A percentile compares a stretch with the other conserved stretches of the same genome.
Conservation (phyloP, 1,284 basidiomycete genomes). For the Moesziomyces globuligerus region DNA sequence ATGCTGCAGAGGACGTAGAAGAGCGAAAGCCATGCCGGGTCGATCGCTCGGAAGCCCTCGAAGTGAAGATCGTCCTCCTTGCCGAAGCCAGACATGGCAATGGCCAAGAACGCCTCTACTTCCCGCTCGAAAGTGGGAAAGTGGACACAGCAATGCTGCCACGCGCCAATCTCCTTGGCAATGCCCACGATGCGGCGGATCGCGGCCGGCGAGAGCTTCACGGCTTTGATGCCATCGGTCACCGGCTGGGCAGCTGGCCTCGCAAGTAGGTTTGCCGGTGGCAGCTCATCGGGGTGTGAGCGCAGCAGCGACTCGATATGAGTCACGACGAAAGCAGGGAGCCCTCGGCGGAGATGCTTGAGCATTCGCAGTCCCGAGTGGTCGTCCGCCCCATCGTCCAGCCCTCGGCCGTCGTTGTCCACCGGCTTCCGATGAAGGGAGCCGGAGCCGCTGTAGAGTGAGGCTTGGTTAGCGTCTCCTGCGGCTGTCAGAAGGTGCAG, state of each 20-base stretch:
- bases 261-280: constrained; percentile 35
- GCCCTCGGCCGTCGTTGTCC: background rate
- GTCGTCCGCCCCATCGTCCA: constrained; percentile 7
- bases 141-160: constrained; percentile 54
- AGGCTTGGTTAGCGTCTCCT: background rate
- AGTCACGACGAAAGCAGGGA: constrained; percentile 25
- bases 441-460: background rate
- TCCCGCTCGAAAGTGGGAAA: constrained; percentile 48
- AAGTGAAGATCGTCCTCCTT: constrained; percentile 1
- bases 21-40: constrained; percentile 48
- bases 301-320: constrained; percentile 25
- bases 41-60: constrained; percentile 34
- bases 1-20: constrained; percentile 50
- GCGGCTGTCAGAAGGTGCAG: background rate
- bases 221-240: constrained; percentile 28
- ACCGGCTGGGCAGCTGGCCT: constrained; percentile 20
- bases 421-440: constrained; percentile 1
- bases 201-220: constrained; percentile 10
- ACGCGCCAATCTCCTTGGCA: constrained; percentile 46
- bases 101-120: constrained; percentile 32
- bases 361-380: constrained; percentile 23
- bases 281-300: constrained; percentile 25
- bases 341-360: constrained; percentile 34
- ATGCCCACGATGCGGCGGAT: constrained; percentile 31
- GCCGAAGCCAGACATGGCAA: constrained; percentile 15